These are phyloP conservation scores for Trifolium dubium DNA, from an alignment of 306 rosid species.

Conservation along the genomic window DNA sequence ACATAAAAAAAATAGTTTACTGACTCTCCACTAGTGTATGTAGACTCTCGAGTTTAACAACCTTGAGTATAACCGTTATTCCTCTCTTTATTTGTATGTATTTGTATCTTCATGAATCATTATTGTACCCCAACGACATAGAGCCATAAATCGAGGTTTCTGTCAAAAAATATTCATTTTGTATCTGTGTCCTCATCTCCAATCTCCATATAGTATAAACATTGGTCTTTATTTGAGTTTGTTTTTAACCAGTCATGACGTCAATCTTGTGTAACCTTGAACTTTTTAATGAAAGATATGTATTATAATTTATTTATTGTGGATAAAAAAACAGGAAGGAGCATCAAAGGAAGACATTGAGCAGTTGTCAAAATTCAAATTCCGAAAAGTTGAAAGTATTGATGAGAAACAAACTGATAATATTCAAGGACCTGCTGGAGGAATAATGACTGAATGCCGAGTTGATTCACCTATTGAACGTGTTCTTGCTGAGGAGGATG, in stretches of 20 bases:
- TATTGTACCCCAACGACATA: slow-evolving; percentile 11
- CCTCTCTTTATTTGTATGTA: slow-evolving; percentile 9
- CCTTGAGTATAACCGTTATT: neutral
- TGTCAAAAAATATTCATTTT: no score
- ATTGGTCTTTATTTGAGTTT: neutral
- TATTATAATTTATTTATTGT: slow-evolving; percentile 18
- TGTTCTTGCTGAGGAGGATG: slow-evolving; percentile 78
- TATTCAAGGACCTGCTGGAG: slow-evolving; percentile 67
- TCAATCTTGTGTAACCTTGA: slow-evolving; percentile 24
- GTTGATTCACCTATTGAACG: slow-evolving; percentile 74
- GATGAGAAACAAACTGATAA: slow-evolving; percentile 59
- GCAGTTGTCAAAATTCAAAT: slow-evolving; percentile 78
- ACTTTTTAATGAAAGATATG: slow-evolving; percentile 11
- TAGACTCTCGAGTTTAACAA: neutral
- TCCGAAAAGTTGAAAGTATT: slow-evolving; percentile 50
- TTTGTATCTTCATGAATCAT: neutral
- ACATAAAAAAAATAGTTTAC: neutral
- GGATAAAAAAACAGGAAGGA: slow-evolving; percentile 75
- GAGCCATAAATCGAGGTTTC: neutral
- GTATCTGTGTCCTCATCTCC: neutral
- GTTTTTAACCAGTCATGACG: slow-evolving; percentile 25
- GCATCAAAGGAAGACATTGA: slow-evolving; percentile 96
- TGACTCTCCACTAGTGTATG: neutral
- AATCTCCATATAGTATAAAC: no score
- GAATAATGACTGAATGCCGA: slow-evolving; percentile 83